Conservation (phyloP, 2,329 filamentous ascomycete species). For the Amauroascus verrucosus region DNA sequence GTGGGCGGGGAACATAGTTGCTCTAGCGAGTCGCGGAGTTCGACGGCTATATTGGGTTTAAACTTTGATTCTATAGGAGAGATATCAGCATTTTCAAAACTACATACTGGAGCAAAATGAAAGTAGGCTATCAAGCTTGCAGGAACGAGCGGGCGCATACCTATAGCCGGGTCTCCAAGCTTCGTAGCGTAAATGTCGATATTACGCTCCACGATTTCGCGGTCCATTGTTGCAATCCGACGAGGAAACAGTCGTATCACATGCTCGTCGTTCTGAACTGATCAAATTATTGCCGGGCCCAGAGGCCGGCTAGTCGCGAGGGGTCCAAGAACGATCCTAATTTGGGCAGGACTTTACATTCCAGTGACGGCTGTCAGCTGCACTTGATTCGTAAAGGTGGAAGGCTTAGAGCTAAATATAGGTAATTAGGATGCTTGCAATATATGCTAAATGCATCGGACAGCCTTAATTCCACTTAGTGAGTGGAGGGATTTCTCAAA, state of each 20-base stretch:
- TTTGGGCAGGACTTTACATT: not conserved
- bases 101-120: constrained; percentile 7
- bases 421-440: not conserved
- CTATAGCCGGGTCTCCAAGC: constrained; percentile 40
- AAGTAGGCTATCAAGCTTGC: not conserved
- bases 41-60: constrained; percentile 71
- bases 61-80: constrained; percentile 58
- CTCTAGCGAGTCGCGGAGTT: constrained; percentile 85
- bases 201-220: constrained; percentile 35
- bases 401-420: not conserved
- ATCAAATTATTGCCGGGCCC: constrained; percentile 15
- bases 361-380: not conserved
- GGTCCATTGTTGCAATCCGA: constrained; percentile 13
- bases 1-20: constrained; percentile 64
- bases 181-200: constrained; percentile 43
- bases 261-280: constrained; percentile 1
- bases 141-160: constrained; percentile 26
- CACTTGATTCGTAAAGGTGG: not conserved
- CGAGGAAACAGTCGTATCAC: not conserved
- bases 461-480: not conserved
- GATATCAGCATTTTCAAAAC: not conserved
- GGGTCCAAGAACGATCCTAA: not conserved
- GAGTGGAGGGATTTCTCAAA: not conserved
- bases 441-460: not conserved
- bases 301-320: constrained; percentile 14